Conservation (phyloP, 2,329 filamentous ascomycete genomes). For the Parascedosporium putredinis region DNA sequence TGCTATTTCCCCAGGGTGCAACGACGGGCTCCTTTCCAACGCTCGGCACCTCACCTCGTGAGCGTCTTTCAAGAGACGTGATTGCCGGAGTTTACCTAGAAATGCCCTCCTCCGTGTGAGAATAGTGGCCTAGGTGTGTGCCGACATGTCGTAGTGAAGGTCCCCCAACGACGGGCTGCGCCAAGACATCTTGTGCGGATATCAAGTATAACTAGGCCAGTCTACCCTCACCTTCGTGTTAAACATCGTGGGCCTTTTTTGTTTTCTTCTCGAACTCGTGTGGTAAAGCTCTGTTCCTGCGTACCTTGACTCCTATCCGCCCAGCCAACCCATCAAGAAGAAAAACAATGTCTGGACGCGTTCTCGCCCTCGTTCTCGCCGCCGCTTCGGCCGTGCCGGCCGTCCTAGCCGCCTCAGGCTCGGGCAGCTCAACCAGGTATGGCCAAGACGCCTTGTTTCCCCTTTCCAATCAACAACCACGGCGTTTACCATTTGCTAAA, state of each 20-base stretch:
- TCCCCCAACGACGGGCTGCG: too few species aligned
- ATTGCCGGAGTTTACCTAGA: neutral
- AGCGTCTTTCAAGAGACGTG: neutral
- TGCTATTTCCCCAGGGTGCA: conserved; percentile 2
- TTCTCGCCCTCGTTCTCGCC: neutral
- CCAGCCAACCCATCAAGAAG: too few species aligned
- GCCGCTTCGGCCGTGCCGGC: neutral
- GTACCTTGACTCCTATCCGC: too few species aligned
- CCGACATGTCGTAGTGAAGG: neutral
- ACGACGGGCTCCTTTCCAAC: neutral
- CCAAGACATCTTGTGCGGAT: too few species aligned
- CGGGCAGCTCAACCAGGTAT: conserved; percentile 1
- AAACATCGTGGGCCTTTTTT: too few species aligned
- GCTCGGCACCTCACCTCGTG: neutral
- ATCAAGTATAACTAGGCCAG: neutral
- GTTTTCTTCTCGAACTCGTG: neutral
- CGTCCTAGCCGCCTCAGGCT: neutral
- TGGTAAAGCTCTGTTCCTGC: neutral
- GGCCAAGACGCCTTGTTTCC: too few species aligned
- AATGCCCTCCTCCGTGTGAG: neutral
- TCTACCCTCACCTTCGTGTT: neutral
- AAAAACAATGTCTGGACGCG: neutral
- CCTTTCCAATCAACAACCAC: too few species aligned
- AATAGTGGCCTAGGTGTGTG: too few species aligned
- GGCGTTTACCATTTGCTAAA: too few species aligned